A percentile compares a stretch with the other conserved stretches of the same genome.
Evolutionary conservation across 2,329 filamentous ascomycete genomes (phyloP).

Genomic region (Fusarium sp.): DNA sequence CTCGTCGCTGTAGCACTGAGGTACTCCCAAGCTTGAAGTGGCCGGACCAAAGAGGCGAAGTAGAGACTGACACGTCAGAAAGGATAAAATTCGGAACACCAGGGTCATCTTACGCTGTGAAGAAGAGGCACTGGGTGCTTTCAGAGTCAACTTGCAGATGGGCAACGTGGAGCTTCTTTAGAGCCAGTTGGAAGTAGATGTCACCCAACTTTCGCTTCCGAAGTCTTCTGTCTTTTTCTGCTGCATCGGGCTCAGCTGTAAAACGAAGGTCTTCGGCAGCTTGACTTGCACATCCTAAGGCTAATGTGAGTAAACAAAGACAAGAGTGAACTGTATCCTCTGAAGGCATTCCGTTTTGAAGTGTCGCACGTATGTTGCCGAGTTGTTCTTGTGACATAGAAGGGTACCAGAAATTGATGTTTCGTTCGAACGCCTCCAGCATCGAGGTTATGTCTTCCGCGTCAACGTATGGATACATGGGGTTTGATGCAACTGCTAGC

Average conservation of each 20-base stretch:
- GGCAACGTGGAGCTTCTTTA: conserved; percentile 57
- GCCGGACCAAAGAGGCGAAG: conserved; percentile 60
- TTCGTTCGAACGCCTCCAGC: conserved; percentile 55
- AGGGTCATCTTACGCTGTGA: conserved; percentile 53
- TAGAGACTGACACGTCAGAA: conserved; percentile 48
- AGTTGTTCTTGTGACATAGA: conserved; percentile 56
- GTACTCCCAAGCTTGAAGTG: conserved; percentile 63
- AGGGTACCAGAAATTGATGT: conserved; percentile 64
- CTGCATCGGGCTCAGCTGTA: conserved; percentile 18
- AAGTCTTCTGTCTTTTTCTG: conserved; percentile 45
- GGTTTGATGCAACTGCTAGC: conserved; percentile 46
- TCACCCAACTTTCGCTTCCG: conserved; percentile 51
- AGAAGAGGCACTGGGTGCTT: conserved; percentile 61
- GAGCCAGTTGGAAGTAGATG: conserved; percentile 57
- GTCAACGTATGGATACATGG: conserved; percentile 55
- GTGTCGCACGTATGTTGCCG: conserved; percentile 43
- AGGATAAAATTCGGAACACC: accelerated
- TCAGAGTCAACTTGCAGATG: conserved; percentile 58
- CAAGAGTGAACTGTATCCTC: conserved; percentile 53
- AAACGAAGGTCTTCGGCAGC: conserved; percentile 47
- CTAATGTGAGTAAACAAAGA: conserved; percentile 57
- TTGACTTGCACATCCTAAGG: conserved; percentile 58
- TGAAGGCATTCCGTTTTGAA: conserved; percentile 48
- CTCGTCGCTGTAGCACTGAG: conserved; percentile 60
- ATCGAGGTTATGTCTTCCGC: conserved; percentile 54